These are phyloP conservation scores for Pythium sukuiense DNA, from an alignment of 352 stramenopile species.

Conservation along the genomic window DNA sequence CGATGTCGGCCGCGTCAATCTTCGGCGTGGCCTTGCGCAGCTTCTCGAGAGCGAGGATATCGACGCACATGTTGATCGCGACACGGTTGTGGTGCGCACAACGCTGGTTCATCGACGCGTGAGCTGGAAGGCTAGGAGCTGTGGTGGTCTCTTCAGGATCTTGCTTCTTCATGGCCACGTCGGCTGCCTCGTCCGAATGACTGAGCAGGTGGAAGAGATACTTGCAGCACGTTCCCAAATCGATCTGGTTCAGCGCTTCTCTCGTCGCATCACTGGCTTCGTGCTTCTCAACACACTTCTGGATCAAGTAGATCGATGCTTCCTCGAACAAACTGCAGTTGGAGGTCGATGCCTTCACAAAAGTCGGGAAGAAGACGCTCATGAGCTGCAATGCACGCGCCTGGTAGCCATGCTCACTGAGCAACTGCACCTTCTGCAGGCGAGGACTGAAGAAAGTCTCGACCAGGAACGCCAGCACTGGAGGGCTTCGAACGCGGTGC, in stretches of 20 bases:
- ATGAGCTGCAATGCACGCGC: conserved; percentile 67
- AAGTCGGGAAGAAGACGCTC: conserved; percentile 76
- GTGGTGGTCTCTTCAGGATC: conserved; percentile 17
- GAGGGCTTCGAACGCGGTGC: conserved; percentile 63
- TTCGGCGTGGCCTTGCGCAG: conserved; percentile 25
- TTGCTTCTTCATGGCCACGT: conserved; percentile 24
- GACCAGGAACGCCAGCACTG: conserved; percentile 61
- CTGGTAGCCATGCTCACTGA: conserved; percentile 58
- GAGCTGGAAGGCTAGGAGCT: neutral
- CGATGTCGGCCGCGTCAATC: conserved; percentile 34
- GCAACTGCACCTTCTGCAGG: conserved; percentile 53
- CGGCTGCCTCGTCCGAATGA: conserved; percentile 40
- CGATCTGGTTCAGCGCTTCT: conserved; percentile 34
- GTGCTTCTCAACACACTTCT: conserved; percentile 56
- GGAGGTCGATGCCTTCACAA: conserved; percentile 44
- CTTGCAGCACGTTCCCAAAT: conserved; percentile 51
- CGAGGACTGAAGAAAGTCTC: conserved; percentile 72
- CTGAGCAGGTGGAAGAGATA: conserved; percentile 64
- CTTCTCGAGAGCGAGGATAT: conserved; percentile 67
- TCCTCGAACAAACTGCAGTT: conserved; percentile 72
- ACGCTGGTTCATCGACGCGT: conserved; percentile 17
- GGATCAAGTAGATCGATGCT: conserved; percentile 57
- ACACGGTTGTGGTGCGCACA: conserved; percentile 78
- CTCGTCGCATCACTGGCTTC: conserved; percentile 39
- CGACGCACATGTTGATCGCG: conserved; percentile 67